Percentiles rank a stretch among this genome's conserved stretches.
phyloP scores from a whole-genome alignment of 345 rosid species.

The Heritiera littoralis region DNA sequence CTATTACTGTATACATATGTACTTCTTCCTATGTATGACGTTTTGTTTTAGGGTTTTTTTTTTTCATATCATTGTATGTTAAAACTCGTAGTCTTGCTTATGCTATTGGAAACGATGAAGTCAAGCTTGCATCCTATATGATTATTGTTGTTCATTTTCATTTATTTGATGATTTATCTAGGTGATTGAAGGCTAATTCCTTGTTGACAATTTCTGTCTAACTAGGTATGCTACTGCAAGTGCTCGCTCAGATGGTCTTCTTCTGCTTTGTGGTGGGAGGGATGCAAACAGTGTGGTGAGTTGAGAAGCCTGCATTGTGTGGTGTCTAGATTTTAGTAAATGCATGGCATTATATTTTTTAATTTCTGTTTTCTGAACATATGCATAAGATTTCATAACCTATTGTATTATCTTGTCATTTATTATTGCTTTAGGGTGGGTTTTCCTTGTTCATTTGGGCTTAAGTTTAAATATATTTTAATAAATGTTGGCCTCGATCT shows the following conservation, averaged over 20 bases:
- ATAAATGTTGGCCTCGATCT: background rate
- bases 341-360: background rate
- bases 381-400: background rate
- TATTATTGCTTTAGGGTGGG: background rate
- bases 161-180: background rate
- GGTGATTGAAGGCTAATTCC: constrained; percentile 3
- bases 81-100: constrained; percentile 1
- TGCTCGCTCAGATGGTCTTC: constrained; percentile 99
- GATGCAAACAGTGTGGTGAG: constrained; percentile 97
- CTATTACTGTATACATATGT: background rate
- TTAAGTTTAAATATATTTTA: background rate
- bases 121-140: background rate
- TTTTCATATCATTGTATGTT: background rate
- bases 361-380: background rate
- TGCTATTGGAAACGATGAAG: background rate
- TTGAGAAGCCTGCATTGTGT: constrained; percentile 1
- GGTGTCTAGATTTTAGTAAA: constrained; percentile 15
- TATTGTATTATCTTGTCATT: background rate
- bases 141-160: constrained; percentile 5
- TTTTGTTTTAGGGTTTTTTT: background rate
- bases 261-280: constrained; percentile 98
- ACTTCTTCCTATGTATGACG: background rate
- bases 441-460: background rate
- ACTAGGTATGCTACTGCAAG: constrained; percentile 99
- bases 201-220: constrained; percentile 24